These are phyloP conservation scores for Triglochin maritima DNA, from an alignment of 106 monocot species.

Conservation along the genomic window DNA sequence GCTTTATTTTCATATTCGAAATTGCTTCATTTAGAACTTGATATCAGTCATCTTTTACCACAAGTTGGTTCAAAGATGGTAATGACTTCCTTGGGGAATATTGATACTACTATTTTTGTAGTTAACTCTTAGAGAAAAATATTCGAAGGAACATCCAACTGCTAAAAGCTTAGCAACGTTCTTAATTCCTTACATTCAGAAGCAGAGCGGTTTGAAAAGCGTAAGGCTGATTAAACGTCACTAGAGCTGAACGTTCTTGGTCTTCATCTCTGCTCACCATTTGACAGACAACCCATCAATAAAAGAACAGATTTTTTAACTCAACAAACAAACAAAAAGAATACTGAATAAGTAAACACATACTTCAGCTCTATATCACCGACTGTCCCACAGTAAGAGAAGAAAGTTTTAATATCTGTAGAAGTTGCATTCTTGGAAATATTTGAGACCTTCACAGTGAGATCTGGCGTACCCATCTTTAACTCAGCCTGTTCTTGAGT, in stretches of 20 bases:
- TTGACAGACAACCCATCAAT: not conserved
- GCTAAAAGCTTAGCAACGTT: not conserved
- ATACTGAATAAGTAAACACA: constrained; percentile 13
- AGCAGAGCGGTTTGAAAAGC: constrained; percentile 56
- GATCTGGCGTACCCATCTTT: not conserved
- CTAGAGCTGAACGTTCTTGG: constrained; percentile 27
- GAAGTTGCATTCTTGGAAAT: constrained; percentile 31
- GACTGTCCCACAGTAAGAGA: constrained; percentile 55
- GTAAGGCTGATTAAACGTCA: constrained; percentile 54
- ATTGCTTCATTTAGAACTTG: too few relatives aligned
- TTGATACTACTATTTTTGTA: too few relatives aligned
- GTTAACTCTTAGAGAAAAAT: not conserved
- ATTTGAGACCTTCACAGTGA: constrained; percentile 35
- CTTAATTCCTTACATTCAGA: constrained; percentile 31
- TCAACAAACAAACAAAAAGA: not conserved
- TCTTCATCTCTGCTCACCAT: constrained; percentile 12
- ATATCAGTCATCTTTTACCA: too few relatives aligned
- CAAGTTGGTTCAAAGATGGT: too few relatives aligned
- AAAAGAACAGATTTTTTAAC: not conserved
- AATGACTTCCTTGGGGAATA: too few relatives aligned
- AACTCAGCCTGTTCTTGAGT: too few relatives aligned
- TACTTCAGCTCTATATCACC: constrained; percentile 32
- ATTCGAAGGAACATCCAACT: not conserved
- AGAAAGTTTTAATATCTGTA: constrained; percentile 37
- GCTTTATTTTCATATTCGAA: too few relatives aligned